Percentiles rank a stretch among this genome's conserved stretches.
phyloP scores from a whole-genome alignment of 371 early-diverging fungal species.

The Batrachochytrium dendrobatidis region DNA sequence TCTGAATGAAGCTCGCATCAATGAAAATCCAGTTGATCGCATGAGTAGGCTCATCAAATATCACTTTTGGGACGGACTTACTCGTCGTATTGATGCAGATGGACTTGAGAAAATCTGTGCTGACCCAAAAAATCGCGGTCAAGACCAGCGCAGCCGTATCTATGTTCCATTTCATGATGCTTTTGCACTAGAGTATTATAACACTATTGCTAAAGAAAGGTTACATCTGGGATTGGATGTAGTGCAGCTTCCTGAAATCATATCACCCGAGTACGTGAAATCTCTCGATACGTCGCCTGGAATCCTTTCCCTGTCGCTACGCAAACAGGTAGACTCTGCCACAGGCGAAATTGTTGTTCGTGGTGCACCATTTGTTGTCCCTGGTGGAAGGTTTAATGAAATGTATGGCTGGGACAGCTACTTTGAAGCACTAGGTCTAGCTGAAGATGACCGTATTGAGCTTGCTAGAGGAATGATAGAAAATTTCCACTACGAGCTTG shows the following conservation, averaged over 20 bases:
- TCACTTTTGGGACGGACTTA: constrained; percentile 92
- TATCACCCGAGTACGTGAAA: constrained; percentile 86
- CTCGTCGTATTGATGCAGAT: constrained; percentile 85
- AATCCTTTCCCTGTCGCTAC: constrained; percentile 79
- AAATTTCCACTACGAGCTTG: constrained; percentile 91
- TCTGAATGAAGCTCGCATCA: constrained; percentile 77
- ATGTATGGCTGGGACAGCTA: constrained; percentile 98
- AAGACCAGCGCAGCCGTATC: constrained; percentile 74
- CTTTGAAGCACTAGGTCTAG: constrained; percentile 84
- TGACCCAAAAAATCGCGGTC: constrained; percentile 86
- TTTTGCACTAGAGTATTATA: constrained; percentile 73
- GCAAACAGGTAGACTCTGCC: constrained; percentile 25
- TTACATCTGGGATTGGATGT: constrained; percentile 75
- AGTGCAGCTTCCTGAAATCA: constrained; percentile 71
- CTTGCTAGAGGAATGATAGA: constrained; percentile 91
- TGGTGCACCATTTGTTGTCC: constrained; percentile 92
- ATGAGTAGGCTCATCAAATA: constrained; percentile 82
- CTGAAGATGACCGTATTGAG: constrained; percentile 74
- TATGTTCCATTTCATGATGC: constrained; percentile 82
- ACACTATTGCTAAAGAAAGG: constrained; percentile 52
- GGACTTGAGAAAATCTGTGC: constrained; percentile 82
- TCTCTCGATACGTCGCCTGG: constrained; percentile 84
- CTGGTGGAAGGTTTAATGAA: constrained; percentile 97
- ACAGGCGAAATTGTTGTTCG: constrained; percentile 12
- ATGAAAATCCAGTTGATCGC: constrained; percentile 90